These are phyloP conservation scores for Colletotrichum tofieldiae DNA, from an alignment of 2,329 filamentous ascomycete species.

Conservation along the genomic window DNA sequence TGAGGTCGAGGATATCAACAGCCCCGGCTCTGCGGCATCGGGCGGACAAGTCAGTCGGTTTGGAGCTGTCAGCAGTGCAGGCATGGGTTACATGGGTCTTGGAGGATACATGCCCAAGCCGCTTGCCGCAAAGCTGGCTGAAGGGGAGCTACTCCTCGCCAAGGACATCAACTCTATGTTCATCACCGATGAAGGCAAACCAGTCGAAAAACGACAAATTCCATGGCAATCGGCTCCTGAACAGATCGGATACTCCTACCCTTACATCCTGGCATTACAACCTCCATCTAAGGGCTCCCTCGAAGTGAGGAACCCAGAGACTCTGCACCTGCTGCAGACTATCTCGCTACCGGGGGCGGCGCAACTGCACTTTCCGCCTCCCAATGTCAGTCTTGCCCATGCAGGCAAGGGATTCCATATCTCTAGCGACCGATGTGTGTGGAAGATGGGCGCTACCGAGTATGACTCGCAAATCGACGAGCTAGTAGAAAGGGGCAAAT, in stretches of 20 bases:
- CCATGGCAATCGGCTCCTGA: constrained; percentile 93
- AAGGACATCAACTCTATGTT: constrained; percentile 98
- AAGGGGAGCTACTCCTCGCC: constrained; percentile 92
- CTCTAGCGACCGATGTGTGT: constrained; percentile 90
- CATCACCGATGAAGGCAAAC: constrained; percentile 86
- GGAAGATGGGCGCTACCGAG: constrained; percentile 94
- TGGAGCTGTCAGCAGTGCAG: constrained; percentile 84
- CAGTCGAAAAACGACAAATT: constrained; percentile 88
- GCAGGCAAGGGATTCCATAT: constrained; percentile 97
- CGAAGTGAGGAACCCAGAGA: constrained; percentile 94
- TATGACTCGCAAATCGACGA: constrained; percentile 93
- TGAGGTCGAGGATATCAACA: constrained; percentile 83
- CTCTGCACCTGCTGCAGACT: constrained; percentile 89
- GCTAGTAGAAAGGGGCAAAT: constrained; percentile 79
- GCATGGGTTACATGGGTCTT: constrained; percentile 98
- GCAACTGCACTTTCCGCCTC: constrained; percentile 91
- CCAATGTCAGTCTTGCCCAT: constrained; percentile 94
- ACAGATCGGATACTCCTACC: constrained; percentile 95
- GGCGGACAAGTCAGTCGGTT: constrained; percentile 80
- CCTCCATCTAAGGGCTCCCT: constrained; percentile 86
- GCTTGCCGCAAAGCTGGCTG: constrained; percentile 84
- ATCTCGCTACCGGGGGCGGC: constrained; percentile 86
- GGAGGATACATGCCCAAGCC: constrained; percentile 93
- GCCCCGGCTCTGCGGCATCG: constrained; percentile 78
- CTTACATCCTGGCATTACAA: constrained; percentile 91